Percentiles rank a stretch among this genome's conserved stretches.
Conservation (phyloP, 2,329 filamentous ascomycete species). For the Colletotrichum theobromicola region DNA sequence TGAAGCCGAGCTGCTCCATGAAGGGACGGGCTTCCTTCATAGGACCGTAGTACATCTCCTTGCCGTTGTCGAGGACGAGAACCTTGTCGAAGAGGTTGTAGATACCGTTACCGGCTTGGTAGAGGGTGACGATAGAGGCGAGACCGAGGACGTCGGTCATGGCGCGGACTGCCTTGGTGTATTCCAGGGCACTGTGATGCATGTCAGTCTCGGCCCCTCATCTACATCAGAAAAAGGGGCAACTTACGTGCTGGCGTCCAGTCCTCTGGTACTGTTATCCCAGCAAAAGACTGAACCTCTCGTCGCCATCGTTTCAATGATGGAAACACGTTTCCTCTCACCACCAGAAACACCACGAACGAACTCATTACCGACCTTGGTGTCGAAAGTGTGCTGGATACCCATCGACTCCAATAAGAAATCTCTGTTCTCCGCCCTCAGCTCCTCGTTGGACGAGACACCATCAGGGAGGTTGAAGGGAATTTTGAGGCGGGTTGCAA, state of each 20-base stretch:
- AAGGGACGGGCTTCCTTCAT: constrained; percentile 63
- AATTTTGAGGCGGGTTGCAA: constrained; percentile 68
- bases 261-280: constrained; percentile 71
- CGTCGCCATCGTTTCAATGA: constrained; percentile 67
- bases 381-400: constrained; percentile 65
- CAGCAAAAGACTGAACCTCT: constrained; percentile 66
- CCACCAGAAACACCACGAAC: constrained; percentile 72
- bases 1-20: constrained; percentile 69
- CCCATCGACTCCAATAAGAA: constrained; percentile 64
- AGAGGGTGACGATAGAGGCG: constrained; percentile 67
- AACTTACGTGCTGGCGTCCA: constrained; percentile 65
- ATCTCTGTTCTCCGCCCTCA: constrained; percentile 50
- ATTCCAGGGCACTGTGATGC: constrained; percentile 57
- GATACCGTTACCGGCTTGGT: constrained; percentile 74
- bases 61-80: constrained; percentile 69
- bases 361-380: constrained; percentile 71
- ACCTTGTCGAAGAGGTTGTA: constrained; percentile 76
- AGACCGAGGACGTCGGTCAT: constrained; percentile 68
- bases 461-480: constrained; percentile 53
- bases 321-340: constrained; percentile 72
- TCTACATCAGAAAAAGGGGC: background rate
- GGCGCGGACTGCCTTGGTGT: constrained; percentile 63
- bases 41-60: constrained; percentile 70
- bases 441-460: constrained; percentile 46
- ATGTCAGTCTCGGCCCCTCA: background rate